These are phyloP conservation scores for Gautieria morchelliformis DNA, from an alignment of 768 basidiomycete genomes.

Conservation along the genomic window DNA sequence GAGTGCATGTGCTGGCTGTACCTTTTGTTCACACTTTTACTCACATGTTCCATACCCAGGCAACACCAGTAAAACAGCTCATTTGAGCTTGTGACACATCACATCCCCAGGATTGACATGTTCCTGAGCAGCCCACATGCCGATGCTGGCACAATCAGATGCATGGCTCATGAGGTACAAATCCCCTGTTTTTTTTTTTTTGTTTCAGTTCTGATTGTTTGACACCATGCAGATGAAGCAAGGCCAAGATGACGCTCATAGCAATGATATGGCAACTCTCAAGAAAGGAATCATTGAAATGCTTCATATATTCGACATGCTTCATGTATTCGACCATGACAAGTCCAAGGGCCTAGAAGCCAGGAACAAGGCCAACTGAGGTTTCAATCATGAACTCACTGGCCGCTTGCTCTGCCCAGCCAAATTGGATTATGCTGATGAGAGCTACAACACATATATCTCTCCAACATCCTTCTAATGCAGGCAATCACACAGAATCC, in stretches of 20 bases:
- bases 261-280: slow-evolving; percentile 16
- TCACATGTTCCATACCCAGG: background rate
- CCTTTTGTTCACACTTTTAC: background rate
- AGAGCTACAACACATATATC: background rate
- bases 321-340: background rate
- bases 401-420: slow-evolving; percentile 21
- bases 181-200: background rate
- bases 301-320: slow-evolving; percentile 3
- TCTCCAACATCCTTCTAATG: background rate
- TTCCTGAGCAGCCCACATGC: background rate
- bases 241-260: slow-evolving; percentile 16
- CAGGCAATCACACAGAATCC: background rate
- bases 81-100: background rate
- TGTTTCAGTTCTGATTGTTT: background rate
- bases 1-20: background rate
- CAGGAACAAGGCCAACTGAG: slow-evolving; percentile 11
- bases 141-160: background rate
- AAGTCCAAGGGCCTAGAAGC: too few relatives aligned
- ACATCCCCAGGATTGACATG: background rate
- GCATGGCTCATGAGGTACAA: too few relatives aligned
- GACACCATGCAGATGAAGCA: slow-evolving; percentile 14
- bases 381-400: slow-evolving; percentile 19
- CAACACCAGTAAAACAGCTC: background rate
- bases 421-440: slow-evolving; percentile 19
- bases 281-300: slow-evolving; percentile 15